Evolutionary conservation across 2,329 filamentous ascomycete species (phyloP), one percentile per base, ranked within the genome.

Genomic region (Monosporascus sp.): DNA sequence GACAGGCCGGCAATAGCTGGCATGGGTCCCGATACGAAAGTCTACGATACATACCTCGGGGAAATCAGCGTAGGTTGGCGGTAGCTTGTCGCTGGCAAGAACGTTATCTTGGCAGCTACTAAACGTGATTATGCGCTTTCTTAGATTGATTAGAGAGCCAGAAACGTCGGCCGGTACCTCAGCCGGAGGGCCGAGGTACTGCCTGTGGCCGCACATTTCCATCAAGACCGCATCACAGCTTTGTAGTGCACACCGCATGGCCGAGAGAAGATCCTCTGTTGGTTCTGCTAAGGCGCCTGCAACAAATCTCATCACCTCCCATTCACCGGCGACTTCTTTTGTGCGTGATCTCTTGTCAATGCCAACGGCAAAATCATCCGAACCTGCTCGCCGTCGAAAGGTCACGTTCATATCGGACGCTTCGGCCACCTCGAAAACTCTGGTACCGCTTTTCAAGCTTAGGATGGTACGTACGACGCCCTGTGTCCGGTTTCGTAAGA

Each of bases 401-500:
- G 34, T 4, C 11, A 38, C 44, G 45, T 51, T 34, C 36, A 46
- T 48, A 45, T 56, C 48, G 18, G 56, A 24, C 55, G 60, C 14
- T 2, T 64, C 56, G 48, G 60, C 56, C 6, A 62, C 55, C 7
- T 74, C 67, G 52, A 81, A 78, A 1, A 82, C 64, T 6, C 67
- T 68, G 0, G 73, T 76, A 47, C 80, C 74, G 2, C 74, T 74
- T 49, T 76, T 74, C 54, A 84, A 68, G 22, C 79, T 75, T 22
- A 83, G 65, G 5, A 83, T 66, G 3, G 78, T 71, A 52, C 81
- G 72, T 31, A 84, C 74, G 6, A 82, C 77, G 18, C 69, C 76
- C 56, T 84, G 81, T 50, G 83, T 73, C 3, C 75, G 66, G 58
- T 84, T 83, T 50, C 81, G 74, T 31, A 84, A 66, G 5, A 70